Base-by-base conservation (phyloP, 345 rosid species). In the Bruguiera gymnorhiza region DNA sequence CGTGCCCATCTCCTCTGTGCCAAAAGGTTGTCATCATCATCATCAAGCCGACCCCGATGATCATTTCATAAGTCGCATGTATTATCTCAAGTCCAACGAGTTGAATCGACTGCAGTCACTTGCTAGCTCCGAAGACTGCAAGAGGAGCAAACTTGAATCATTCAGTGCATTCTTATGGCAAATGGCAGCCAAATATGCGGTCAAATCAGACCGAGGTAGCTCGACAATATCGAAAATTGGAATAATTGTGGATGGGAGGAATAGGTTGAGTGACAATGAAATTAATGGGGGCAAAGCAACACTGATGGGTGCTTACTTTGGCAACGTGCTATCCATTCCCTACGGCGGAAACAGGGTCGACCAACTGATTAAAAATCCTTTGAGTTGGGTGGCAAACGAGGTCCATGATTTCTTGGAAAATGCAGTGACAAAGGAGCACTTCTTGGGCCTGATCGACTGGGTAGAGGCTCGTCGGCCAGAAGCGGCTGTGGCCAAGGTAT, bases 401-500 rank as follows among this genome's bases (percentile, higher is more conserved):
- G 89, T 89, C 31, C 97, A 88, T 63, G 70, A 76, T 6, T 80
- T 86, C 64, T 32, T 89, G 51, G 63, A 54, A 60, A 68, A 24
- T 0, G 82, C 85, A 2, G 77, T 54, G 20, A 86, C 84, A 4
- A 69, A 76, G 74, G 91, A 87, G 63, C 95, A 91, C 74, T 89
- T 91, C 79, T 70, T 89, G 76, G 86, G 85, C 15, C 73, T 91
- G 70, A 84, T 91, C 61, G 97, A 91, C 68, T 91, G 92, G 91
- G 91, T 91, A 21, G 93, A 91, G 76, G 84, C 79, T 4, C 86
- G 60, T 10, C 84, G 88, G 9, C 97, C 97, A 0, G 75, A 68
- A 50, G 84, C 84, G 1, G 78, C 80, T 19, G 6, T 84, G 67
- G 73, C 91, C 27, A 87, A 74, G 84, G 81, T 91, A 30, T 87